These are phyloP conservation scores for Stephania japonica DNA, from an alignment of 164 flowering plant genomes.

Conservation along the genomic window DNA sequence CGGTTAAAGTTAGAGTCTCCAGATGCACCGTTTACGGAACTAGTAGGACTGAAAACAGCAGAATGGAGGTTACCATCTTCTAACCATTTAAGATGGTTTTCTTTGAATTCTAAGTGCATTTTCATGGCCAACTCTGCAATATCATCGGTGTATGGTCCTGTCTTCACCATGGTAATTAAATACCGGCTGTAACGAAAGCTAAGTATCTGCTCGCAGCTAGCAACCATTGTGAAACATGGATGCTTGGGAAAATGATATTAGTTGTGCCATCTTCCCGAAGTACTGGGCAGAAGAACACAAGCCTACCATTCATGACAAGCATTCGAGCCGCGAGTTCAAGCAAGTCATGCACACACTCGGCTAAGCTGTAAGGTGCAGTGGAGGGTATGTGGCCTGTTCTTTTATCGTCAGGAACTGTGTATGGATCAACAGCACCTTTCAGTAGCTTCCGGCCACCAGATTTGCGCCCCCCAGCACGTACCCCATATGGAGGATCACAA, in stretches of 20 bases:
- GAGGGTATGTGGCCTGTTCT: slow-evolving; percentile 91
- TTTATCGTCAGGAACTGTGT: slow-evolving; percentile 85
- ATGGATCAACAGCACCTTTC: slow-evolving; percentile 66
- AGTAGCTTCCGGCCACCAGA: slow-evolving; percentile 92
- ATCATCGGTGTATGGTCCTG: slow-evolving; percentile 52
- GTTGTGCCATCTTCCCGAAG: slow-evolving; percentile 58
- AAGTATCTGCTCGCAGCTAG: slow-evolving; percentile 81
- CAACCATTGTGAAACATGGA: slow-evolving; percentile 65
- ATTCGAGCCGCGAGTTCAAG: slow-evolving; percentile 80
- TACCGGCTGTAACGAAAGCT: slow-evolving; percentile 85
- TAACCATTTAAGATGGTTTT: slow-evolving; percentile 89
- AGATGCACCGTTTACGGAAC: slow-evolving; percentile 11
- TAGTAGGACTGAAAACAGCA: slow-evolving; percentile 63
- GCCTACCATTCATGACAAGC: slow-evolving; percentile 88
- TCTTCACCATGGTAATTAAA: slow-evolving; percentile 85
- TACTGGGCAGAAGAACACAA: slow-evolving; percentile 87
- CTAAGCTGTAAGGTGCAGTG: slow-evolving; percentile 86
- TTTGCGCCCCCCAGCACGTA: slow-evolving; percentile 98
- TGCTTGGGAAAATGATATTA: slow-evolving; percentile 58
- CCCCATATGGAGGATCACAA: slow-evolving; percentile 98
- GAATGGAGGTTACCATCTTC: slow-evolving; percentile 96
- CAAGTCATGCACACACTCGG: slow-evolving; percentile 88
- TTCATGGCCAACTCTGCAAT: slow-evolving; percentile 57
- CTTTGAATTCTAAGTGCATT: slow-evolving; percentile 71
- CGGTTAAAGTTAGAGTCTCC: slow-evolving; percentile 34